Evolutionary conservation across 345 rosid genomes (phyloP).

Genomic region (Microthlaspi erraticum): DNA sequence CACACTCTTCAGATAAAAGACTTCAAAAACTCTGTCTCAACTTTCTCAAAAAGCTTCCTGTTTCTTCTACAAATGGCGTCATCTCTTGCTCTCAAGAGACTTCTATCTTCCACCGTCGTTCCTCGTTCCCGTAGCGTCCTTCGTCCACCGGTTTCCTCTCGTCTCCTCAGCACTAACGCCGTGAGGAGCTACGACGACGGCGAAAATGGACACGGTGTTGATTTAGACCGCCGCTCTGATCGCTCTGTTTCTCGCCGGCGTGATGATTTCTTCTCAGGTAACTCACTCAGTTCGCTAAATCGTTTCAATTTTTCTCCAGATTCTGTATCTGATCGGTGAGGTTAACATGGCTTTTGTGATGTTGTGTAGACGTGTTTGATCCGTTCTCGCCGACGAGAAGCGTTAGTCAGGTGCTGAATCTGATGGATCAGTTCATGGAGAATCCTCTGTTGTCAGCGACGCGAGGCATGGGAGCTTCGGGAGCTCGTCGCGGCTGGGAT

Average conservation of each 20-base stretch:
- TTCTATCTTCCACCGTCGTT: constrained; percentile 39
- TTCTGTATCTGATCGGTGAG: neutral
- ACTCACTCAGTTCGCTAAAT: neutral
- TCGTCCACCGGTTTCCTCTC: constrained; percentile 41
- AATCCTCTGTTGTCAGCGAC: constrained; percentile 51
- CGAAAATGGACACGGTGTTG: constrained; percentile 17
- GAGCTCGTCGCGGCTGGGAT: constrained; percentile 55
- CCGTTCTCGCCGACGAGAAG: constrained; percentile 72
- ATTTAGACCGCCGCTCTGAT: constrained; percentile 34
- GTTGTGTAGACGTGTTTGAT: constrained; percentile 51
- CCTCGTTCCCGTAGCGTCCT: constrained; percentile 23
- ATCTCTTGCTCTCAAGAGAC: constrained; percentile 50
- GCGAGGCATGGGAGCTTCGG: constrained; percentile 47
- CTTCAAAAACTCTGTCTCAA: neutral
- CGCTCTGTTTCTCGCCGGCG: constrained; percentile 50
- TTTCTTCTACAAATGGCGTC: constrained; percentile 49
- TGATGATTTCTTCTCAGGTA: constrained; percentile 56
- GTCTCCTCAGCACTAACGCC: constrained; percentile 54
- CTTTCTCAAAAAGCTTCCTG: neutral
- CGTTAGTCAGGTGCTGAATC: constrained; percentile 65
- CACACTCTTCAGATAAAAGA: neutral
- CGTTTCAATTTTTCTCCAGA: neutral
- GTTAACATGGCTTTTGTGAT: neutral
- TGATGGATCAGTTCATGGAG: constrained; percentile 65
- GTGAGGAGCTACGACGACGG: constrained; percentile 39